These are phyloP conservation scores for Phylloporus scabripes DNA, from an alignment of 768 basidiomycete genomes.

Conservation along the genomic window DNA sequence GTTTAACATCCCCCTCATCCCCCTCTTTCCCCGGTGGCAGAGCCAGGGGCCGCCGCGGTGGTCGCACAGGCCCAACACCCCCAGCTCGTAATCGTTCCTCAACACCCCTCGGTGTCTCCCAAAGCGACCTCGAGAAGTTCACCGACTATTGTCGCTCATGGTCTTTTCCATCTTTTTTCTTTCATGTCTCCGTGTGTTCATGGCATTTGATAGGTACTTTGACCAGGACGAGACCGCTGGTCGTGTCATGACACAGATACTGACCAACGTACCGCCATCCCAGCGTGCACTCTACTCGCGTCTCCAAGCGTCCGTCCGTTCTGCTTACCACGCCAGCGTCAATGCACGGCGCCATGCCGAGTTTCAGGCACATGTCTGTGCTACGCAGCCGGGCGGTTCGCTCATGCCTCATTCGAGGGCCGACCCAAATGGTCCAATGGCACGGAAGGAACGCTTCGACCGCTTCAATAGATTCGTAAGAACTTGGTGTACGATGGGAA, in stretches of 20 bases:
- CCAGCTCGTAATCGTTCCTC: constrained; percentile 56
- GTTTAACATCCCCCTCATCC: constrained; percentile 50
- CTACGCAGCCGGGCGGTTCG: constrained; percentile 76
- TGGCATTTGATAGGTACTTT: constrained; percentile 58
- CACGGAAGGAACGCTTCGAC: constrained; percentile 72
- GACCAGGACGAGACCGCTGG: constrained; percentile 76
- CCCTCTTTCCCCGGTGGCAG: constrained; percentile 48
- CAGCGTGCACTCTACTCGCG: constrained; percentile 86
- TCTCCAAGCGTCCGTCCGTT: constrained; percentile 80
- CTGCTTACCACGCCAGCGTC: constrained; percentile 78
- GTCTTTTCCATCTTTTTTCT: constrained; percentile 31
- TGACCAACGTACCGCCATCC: constrained; percentile 72
- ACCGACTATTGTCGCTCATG: constrained; percentile 74
- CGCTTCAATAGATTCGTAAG: constrained; percentile 69
- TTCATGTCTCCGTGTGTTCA: constrained; percentile 2
- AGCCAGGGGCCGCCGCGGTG: constrained; percentile 44
- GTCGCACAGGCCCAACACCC: constrained; percentile 46
- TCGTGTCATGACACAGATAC: constrained; percentile 73
- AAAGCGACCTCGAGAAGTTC: constrained; percentile 72
- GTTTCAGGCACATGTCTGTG: constrained; percentile 77
- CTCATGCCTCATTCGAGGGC: constrained; percentile 68
- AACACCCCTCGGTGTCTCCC: constrained; percentile 61
- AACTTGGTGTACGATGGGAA: constrained; percentile 80
- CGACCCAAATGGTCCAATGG: constrained; percentile 55
- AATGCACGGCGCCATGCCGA: constrained; percentile 74